A percentile compares a stretch with the other conserved stretches of the same genome.
phyloP scores from a whole-genome alignment of 371 early-diverging fungal species.

The Mortierella sp. region DNA sequence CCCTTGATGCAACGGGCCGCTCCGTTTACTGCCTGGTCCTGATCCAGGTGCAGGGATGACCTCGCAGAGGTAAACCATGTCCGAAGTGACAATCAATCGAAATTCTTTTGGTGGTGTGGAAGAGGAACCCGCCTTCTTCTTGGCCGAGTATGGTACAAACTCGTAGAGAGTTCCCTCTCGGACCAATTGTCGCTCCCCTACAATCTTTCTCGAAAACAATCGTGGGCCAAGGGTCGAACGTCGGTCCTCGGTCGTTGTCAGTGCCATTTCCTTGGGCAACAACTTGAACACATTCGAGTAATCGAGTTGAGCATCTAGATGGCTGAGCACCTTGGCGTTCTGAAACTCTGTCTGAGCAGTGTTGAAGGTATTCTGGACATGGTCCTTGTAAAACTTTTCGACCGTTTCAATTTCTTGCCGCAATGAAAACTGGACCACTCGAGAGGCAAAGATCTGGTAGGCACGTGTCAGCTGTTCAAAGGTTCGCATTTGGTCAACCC shows the following conservation, averaged over 20 bases:
- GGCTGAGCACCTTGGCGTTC: constrained; percentile 15
- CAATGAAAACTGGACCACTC: constrained; percentile 12
- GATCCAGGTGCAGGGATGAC: not conserved
- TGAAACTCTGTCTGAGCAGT: constrained; percentile 13
- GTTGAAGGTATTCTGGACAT: constrained; percentile 6
- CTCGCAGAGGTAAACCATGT: constrained; percentile 40
- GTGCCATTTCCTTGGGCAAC: constrained; percentile 31
- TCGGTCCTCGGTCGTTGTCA: constrained; percentile 38
- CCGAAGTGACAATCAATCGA: constrained; percentile 28
- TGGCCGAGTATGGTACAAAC: constrained; percentile 9
- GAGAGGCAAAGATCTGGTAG: constrained; percentile 15
- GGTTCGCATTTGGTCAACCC: constrained; percentile 25
- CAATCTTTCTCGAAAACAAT: constrained; percentile 11
- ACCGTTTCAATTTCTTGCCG: constrained; percentile 20
- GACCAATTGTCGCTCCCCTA: constrained; percentile 14
- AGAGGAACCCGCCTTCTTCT: constrained; percentile 6
- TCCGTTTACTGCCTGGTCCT: not conserved
- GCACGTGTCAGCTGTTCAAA: constrained; percentile 26
- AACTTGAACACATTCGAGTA: constrained; percentile 21
- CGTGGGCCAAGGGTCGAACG: not conserved
- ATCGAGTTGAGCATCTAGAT: constrained; percentile 31
- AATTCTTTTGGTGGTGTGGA: constrained; percentile 22
- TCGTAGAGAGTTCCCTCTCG: constrained; percentile 22
- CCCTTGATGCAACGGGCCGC: not conserved
- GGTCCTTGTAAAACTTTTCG: constrained; percentile 8